Conservation (phyloP, 257 asterid species). For the Primulina eburnea region DNA sequence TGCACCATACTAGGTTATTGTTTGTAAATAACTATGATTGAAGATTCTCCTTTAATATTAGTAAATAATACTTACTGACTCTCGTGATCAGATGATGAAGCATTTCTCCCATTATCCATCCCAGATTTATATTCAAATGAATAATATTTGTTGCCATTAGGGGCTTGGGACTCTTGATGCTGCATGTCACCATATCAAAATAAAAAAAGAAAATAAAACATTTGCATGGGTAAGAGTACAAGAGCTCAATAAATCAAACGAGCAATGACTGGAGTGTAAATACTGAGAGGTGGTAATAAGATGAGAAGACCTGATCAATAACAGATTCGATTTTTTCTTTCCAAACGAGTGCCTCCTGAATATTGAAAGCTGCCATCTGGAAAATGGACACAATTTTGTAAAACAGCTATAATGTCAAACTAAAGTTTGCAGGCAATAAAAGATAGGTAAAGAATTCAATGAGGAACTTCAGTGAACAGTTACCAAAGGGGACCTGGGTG, state of each 20-base stretch:
- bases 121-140: slow-evolving; percentile 78
- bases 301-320: slow-evolving; percentile 73
- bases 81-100: slow-evolving; percentile 80
- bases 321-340: slow-evolving; percentile 79
- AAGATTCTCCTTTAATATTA: not conserved
- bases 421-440: slow-evolving; percentile 19
- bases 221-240: not conserved
- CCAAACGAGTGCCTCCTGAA: slow-evolving; percentile 87
- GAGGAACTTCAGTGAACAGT: slow-evolving; percentile 7
- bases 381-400: slow-evolving; percentile 22
- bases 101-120: slow-evolving; percentile 53
- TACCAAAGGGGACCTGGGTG: slow-evolving; percentile 15
- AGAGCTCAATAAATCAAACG: not conserved
- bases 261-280: slow-evolving; percentile 5
- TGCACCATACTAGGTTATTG: slow-evolving; percentile 14
- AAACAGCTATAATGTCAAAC: slow-evolving; percentile 16
- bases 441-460: slow-evolving; percentile 7
- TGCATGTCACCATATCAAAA: slow-evolving; percentile 34
- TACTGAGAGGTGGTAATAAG: slow-evolving; percentile 22
- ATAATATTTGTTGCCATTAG: slow-evolving; percentile 52
- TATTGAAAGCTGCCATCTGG: slow-evolving; percentile 98
- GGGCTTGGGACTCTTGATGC: slow-evolving; percentile 72
- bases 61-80: slow-evolving; percentile 65
- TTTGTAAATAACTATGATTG: not conserved
- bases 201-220: not conserved